phyloP scores from a whole-genome alignment of 176 grass and related monocot genomes.

The Zizania latifolia region DNA sequence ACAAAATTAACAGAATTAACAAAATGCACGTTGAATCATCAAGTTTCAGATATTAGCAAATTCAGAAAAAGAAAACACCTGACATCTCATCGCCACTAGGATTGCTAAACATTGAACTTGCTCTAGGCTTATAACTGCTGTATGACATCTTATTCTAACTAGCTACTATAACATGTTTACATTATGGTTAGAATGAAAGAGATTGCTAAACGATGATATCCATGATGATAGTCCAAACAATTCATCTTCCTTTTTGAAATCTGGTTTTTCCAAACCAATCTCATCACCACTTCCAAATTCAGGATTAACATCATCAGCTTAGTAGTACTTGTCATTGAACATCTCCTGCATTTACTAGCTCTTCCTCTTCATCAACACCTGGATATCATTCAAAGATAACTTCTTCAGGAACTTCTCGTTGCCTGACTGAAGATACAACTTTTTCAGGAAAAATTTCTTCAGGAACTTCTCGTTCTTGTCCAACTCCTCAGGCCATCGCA shows the following conservation, averaged over 20 bases:
- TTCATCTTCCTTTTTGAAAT: constrained; percentile 89
- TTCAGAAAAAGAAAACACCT: too few species aligned
- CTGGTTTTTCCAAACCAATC: constrained; percentile 58
- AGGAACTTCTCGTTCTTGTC: constrained; percentile 73
- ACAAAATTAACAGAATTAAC: too few species aligned
- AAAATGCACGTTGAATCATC: too few species aligned
- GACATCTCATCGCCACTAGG: too few species aligned
- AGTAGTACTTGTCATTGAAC: constrained; percentile 68
- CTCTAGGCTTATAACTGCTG: too few species aligned
- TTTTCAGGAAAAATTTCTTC: constrained; percentile 65
- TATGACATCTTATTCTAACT: too few species aligned
- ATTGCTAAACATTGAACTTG: too few species aligned
- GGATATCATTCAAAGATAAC: constrained; percentile 28
- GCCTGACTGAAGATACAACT: constrained; percentile 42
- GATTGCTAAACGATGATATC: too few species aligned
- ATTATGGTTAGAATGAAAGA: too few species aligned
- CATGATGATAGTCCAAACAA: constrained; percentile 69
- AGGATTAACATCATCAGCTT: constrained; percentile 62
- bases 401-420: constrained; percentile 30
- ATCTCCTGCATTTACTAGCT: constrained; percentile 64
- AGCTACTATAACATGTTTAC: too few species aligned
- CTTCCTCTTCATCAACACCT: constrained; percentile 54
- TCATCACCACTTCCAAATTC: constrained; percentile 57
- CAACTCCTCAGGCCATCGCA: constrained; percentile 56
- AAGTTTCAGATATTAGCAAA: too few species aligned